Evolutionary conservation across 805 yeast species (phyloP).

Genomic region (Suhomyces emberorum): DNA sequence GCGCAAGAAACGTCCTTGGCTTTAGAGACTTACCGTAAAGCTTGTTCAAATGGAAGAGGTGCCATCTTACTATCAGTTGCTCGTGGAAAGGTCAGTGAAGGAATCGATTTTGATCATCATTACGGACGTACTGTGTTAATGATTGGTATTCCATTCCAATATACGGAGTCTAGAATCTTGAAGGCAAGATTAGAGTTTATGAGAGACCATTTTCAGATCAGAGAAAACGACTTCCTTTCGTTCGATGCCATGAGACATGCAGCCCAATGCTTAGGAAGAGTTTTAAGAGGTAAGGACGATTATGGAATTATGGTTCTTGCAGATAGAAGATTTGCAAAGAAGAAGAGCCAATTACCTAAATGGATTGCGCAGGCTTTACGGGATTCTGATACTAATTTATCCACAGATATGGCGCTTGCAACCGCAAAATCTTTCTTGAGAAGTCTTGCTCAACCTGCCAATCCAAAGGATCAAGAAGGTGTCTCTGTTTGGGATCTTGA

Average conservation of each 20-base stretch:
- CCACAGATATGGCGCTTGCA: slow-evolving; percentile 97
- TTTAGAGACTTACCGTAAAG: slow-evolving; percentile 89
- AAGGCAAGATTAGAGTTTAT: slow-evolving; percentile 93
- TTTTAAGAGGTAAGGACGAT: slow-evolving; percentile 95
- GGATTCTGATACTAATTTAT: slow-evolving; percentile 87
- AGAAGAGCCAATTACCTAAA: slow-evolving; percentile 85
- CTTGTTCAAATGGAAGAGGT: slow-evolving; percentile 96
- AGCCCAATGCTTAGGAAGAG: slow-evolving; percentile 97
- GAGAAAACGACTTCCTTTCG: slow-evolving; percentile 91
- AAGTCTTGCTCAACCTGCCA: slow-evolving; percentile 90
- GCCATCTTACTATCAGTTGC: slow-evolving; percentile 96
- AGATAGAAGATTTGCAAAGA: slow-evolving; percentile 85
- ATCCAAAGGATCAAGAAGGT: slow-evolving; percentile 89
- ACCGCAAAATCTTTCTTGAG: slow-evolving; percentile 89
- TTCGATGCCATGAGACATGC: slow-evolving; percentile 99
- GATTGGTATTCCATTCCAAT: slow-evolving; percentile 99
- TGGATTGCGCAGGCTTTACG: slow-evolving; percentile 94
- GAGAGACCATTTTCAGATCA: slow-evolving; percentile 87
- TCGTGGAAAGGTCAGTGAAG: slow-evolving; percentile 98
- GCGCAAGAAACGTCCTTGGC: slow-evolving; percentile 98
- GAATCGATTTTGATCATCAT: slow-evolving; percentile 98
- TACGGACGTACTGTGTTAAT: slow-evolving; percentile 95
- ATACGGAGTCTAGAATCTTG: slow-evolving; percentile 92
- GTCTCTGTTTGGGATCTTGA: slow-evolving; percentile 87
- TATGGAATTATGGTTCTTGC: slow-evolving; percentile 98